Percentiles rank a stretch among this genome's conserved stretches.
phyloP scores from a whole-genome alignment of 2,329 filamentous ascomycete species.

The Orbilia javanica region DNA sequence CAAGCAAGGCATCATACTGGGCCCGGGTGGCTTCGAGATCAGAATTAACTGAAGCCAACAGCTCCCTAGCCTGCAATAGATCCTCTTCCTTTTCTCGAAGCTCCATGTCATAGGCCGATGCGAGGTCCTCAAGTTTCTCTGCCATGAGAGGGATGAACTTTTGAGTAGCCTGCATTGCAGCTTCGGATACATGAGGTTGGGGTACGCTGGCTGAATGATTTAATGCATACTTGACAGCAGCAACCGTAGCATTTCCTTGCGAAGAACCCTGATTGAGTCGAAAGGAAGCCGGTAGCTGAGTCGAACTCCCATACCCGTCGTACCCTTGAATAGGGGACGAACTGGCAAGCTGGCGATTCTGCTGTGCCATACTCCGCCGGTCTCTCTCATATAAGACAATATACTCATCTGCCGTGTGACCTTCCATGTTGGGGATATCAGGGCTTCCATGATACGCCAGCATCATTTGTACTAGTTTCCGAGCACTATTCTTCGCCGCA shows the following conservation, averaged over 20 bases:
- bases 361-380: constrained; percentile 75
- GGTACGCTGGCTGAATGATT: constrained; percentile 60
- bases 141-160: constrained; percentile 78
- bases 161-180: constrained; percentile 77
- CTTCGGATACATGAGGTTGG: constrained; percentile 71
- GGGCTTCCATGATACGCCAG: constrained; percentile 83
- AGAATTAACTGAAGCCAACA: constrained; percentile 75
- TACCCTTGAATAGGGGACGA: constrained; percentile 72
- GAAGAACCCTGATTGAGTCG: constrained; percentile 45
- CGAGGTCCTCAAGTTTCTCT: constrained; percentile 79
- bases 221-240: constrained; percentile 61
- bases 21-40: constrained; percentile 67
- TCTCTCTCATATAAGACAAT: constrained; percentile 80
- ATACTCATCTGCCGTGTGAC: constrained; percentile 85
- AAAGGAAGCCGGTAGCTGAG: constrained; percentile 61
- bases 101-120: constrained; percentile 79
- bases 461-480: constrained; percentile 87
- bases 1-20: constrained; percentile 60
- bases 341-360: constrained; percentile 77
- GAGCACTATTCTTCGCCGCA: constrained; percentile 83
- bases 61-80: constrained; percentile 76
- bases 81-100: constrained; percentile 79
- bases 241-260: constrained; percentile 60
- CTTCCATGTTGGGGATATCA: constrained; percentile 83
- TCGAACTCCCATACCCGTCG: constrained; percentile 66